A percentile compares a stretch with the other conserved stretches of the same genome.
phyloP scores from a whole-genome alignment of 1,284 basidiomycete species.

The Apiotrichum sp. region DNA sequence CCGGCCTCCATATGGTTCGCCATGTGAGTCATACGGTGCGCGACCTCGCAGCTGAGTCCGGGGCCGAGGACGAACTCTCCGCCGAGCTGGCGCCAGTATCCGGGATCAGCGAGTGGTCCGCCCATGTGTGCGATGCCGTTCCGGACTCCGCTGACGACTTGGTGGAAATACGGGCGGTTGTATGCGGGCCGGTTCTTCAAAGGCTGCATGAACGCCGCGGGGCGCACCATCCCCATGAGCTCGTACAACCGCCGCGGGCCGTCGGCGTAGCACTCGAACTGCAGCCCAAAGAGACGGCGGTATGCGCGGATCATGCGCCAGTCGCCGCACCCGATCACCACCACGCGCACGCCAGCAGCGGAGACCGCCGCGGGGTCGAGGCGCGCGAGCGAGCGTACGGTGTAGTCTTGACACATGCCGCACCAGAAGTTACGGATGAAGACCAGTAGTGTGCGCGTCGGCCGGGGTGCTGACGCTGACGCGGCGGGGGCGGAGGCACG shows the following conservation, averaged over 20 bases:
- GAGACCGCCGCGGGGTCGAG: conserved; percentile 37
- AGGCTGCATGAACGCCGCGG: conserved; percentile 33
- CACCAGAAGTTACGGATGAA: conserved; percentile 46
- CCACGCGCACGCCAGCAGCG: conserved; percentile 33
- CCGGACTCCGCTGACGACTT: conserved; percentile 35
- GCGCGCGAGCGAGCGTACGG: conserved; percentile 32
- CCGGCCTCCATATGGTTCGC: conserved; percentile 45
- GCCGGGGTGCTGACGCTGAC: neutral
- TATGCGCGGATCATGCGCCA: conserved; percentile 46
- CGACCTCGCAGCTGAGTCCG: conserved; percentile 40
- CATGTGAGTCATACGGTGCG: conserved; percentile 44
- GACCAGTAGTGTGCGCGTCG: conserved; percentile 33
- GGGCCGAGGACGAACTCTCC: conserved; percentile 44
- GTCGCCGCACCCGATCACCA: conserved; percentile 39
- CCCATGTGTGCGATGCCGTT: conserved; percentile 36
- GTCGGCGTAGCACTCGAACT: conserved; percentile 44
- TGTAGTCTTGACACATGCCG: conserved; percentile 46
- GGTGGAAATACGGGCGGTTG: conserved; percentile 33
- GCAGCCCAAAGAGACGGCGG: conserved; percentile 31
- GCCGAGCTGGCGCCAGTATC: conserved; percentile 41
- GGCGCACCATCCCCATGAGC: conserved; percentile 41
- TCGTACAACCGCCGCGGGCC: conserved; percentile 33
- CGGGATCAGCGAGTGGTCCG: conserved; percentile 30
- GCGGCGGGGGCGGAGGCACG: no score
- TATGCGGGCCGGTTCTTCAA: conserved; percentile 32